These are phyloP conservation scores for Fraxinus platypoda DNA, from an alignment of 305 asterid species.

Conservation along the genomic window DNA sequence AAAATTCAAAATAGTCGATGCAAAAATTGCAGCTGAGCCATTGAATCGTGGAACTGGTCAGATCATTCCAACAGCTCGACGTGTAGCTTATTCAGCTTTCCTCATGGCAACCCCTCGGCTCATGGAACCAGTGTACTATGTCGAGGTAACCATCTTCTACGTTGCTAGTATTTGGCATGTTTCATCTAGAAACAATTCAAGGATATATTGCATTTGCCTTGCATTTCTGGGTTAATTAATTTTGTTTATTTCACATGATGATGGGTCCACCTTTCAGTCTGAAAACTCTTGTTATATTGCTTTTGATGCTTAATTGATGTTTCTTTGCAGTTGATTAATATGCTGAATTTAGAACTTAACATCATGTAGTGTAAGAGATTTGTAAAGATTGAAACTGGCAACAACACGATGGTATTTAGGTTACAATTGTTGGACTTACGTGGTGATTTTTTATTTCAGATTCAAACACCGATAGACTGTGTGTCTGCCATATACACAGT, in stretches of 20 bases:
- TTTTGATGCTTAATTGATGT: neutral
- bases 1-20: slow-evolving; percentile 91
- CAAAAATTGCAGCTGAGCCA: slow-evolving; percentile 94
- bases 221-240: neutral
- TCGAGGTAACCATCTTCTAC: slow-evolving; percentile 53
- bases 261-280: neutral
- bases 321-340: neutral
- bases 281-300: neutral
- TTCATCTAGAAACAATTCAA: neutral
- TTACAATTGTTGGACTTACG: slow-evolving; percentile 20
- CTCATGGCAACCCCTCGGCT: slow-evolving; percentile 98
- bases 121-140: slow-evolving; percentile 93
- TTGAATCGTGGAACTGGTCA: slow-evolving; percentile 92
- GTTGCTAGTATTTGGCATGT: neutral
- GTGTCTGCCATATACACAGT: slow-evolving; percentile 93
- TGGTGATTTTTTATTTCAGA: slow-evolving; percentile 46
- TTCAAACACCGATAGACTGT: slow-evolving; percentile 95
- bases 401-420: neutral
- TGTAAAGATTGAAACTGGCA: neutral
- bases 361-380: neutral
- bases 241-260: neutral
- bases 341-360: neutral
- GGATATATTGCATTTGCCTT: neutral
- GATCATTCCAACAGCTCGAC: slow-evolving; percentile 95
- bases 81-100: slow-evolving; percentile 92